Percentiles rank a stretch among this genome's conserved stretches.
These are phyloP conservation scores for Zoysia japonica DNA, from an alignment of 176 grass and related monocot genomes.

Conservation along the genomic window DNA sequence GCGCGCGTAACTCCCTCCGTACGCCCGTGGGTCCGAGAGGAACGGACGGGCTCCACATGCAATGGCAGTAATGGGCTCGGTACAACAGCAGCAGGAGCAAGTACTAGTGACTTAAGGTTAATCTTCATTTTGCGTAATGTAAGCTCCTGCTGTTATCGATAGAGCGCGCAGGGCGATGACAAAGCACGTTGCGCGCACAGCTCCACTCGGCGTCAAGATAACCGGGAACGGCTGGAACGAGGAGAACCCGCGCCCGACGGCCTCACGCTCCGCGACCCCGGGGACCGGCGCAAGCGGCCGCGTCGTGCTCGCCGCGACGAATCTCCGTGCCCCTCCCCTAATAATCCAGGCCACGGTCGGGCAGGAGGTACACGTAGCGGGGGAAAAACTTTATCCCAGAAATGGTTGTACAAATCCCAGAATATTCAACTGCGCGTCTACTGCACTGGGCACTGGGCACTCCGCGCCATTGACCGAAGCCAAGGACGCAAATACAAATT, in stretches of 20 bases:
- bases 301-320: not conserved
- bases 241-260: not conserved
- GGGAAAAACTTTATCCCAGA: not conserved
- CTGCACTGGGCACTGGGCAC: not conserved
- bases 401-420: not conserved
- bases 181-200: not conserved
- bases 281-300: conserved; percentile 29
- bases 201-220: not conserved
- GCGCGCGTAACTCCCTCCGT: not conserved
- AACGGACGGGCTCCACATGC: not conserved
- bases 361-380: no score
- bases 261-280: not conserved
- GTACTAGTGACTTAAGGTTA: not conserved
- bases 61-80: not conserved
- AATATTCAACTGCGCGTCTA: not conserved
- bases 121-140: not conserved
- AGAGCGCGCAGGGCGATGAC: not conserved
- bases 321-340: not conserved
- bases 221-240: not conserved
- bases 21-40: not conserved
- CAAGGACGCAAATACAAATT: not conserved
- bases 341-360: no score
- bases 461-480: not conserved
- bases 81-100: not conserved
- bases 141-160: not conserved